A percentile compares a stretch with the other conserved stretches of the same genome.
Evolutionary conservation across 306 rosid genomes (phyloP).

Genomic region (Senna siamea): DNA sequence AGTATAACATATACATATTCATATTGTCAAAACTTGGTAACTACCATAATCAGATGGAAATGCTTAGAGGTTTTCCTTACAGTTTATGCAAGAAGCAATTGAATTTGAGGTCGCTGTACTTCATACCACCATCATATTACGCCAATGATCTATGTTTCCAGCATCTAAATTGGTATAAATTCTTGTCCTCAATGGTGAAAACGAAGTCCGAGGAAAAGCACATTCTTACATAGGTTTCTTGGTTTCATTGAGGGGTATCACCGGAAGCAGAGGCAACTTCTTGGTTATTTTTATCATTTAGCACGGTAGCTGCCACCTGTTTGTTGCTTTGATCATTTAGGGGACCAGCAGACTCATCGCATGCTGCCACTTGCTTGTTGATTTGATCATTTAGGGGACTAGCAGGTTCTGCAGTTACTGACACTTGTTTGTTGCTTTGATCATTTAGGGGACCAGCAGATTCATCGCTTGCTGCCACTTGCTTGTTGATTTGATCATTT

Average conservation of each 20-base stretch:
- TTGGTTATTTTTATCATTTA: constrained; percentile 40
- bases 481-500: constrained; percentile 42
- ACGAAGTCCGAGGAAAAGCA: constrained; percentile 36
- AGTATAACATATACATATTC: neutral
- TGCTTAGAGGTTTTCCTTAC: constrained; percentile 47
- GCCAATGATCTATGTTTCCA: constrained; percentile 46
- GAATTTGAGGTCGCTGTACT: constrained; percentile 42
- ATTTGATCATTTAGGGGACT: constrained; percentile 39
- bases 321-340: constrained; percentile 36
- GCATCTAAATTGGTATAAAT: constrained; percentile 40
- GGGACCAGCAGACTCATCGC: constrained; percentile 20
- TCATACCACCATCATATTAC: constrained; percentile 45
- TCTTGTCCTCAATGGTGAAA: constrained; percentile 53
- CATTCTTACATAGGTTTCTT: constrained; percentile 43
- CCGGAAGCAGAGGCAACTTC: constrained; percentile 34
- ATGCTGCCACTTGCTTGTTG: constrained; percentile 38
- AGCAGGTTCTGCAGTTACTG: constrained; percentile 23
- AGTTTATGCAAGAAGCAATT: constrained; percentile 51
- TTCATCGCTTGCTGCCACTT: constrained; percentile 29
- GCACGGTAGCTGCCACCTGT: neutral
- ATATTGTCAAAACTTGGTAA: constrained; percentile 34
- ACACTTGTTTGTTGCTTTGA: constrained; percentile 32
- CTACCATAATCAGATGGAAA: constrained; percentile 22
- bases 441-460: constrained; percentile 29
- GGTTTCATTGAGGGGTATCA: constrained; percentile 41